Conservation (phyloP, 2,329 filamentous ascomycete species). For the Stachybotrys elegans region DNA sequence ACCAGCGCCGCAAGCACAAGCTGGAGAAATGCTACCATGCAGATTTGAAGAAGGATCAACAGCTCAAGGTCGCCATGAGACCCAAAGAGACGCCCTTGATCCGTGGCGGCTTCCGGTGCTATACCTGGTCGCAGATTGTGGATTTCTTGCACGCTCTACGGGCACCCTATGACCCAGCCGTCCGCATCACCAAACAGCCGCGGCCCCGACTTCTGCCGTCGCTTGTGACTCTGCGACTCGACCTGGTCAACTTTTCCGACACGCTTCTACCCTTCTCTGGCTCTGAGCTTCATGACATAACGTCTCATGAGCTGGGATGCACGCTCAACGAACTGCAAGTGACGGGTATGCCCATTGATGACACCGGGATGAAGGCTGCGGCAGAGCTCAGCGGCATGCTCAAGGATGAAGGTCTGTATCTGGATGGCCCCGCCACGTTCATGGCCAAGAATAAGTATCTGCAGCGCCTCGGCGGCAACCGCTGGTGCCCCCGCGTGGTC, state of each 20-base stretch:
- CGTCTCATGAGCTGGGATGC: conserved; percentile 48
- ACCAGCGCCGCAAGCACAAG: conserved; percentile 38
- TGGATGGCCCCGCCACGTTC: conserved; percentile 40
- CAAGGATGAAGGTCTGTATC: conserved; percentile 47
- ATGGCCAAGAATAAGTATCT: conserved; percentile 35
- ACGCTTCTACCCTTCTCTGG: conserved; percentile 39
- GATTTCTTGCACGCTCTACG: conserved; percentile 48
- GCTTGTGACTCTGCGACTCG: conserved; percentile 42
- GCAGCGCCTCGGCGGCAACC: conserved; percentile 31
- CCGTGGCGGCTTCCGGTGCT: conserved; percentile 48
- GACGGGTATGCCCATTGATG: conserved; percentile 46
- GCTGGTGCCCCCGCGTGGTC: conserved; percentile 39
- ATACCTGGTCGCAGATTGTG: conserved; percentile 48
- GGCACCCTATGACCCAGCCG: conserved; percentile 42
- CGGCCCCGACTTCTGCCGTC: conserved; percentile 41
- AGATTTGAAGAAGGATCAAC: conserved; percentile 34
- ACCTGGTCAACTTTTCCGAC: conserved; percentile 50
- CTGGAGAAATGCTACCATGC: conserved; percentile 37
- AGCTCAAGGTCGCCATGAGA: conserved; percentile 36
- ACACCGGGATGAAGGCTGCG: conserved; percentile 40
- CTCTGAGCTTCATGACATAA: conserved; percentile 45
- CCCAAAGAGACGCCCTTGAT: conserved; percentile 40
- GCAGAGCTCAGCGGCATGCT: conserved; percentile 46
- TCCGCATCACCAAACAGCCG: conserved; percentile 26
- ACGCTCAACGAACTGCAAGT: conserved; percentile 48